Evolutionary conservation across 2,329 filamentous ascomycete genomes (phyloP).

Genomic region (Verticillium alfalfae): DNA sequence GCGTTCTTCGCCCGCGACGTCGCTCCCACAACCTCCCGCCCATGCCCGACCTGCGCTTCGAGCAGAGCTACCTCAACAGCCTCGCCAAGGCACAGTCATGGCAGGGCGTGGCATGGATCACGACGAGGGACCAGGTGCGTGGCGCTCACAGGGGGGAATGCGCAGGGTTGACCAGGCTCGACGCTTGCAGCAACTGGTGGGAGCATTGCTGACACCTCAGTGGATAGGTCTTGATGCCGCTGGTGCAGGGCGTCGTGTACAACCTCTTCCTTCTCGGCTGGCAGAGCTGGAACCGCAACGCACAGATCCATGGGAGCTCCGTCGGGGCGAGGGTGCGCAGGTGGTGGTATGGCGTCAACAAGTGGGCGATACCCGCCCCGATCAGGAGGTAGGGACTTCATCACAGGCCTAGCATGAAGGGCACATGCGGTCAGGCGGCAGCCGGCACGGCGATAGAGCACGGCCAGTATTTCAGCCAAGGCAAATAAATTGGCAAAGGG

Average conservation of each 20-base stretch:
- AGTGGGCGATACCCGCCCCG: conserved; percentile 66
- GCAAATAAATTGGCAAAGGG: too few relatives aligned
- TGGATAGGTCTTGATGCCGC: conserved; percentile 70
- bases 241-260: conserved; percentile 85
- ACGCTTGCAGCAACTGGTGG: background rate
- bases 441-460: background rate
- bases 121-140: conserved; percentile 76
- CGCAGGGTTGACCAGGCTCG: background rate
- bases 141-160: background rate
- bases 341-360: conserved; percentile 96
- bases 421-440: background rate
- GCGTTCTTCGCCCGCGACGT: conserved; percentile 51
- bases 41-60: conserved; percentile 87
- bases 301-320: conserved; percentile 69
- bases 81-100: conserved; percentile 74
- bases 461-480: background rate
- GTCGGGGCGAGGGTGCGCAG: conserved; percentile 72
- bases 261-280: conserved; percentile 80
- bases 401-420: background rate
- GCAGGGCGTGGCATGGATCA: conserved; percentile 79
- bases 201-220: background rate
- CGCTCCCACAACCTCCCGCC: conserved; percentile 46
- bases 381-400: conserved; percentile 8
- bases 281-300: conserved; percentile 81
- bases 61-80: conserved; percentile 95